Conservation (phyloP, 768 basidiomycete genomes). For the Symmetrospora coprosmae region DNA sequence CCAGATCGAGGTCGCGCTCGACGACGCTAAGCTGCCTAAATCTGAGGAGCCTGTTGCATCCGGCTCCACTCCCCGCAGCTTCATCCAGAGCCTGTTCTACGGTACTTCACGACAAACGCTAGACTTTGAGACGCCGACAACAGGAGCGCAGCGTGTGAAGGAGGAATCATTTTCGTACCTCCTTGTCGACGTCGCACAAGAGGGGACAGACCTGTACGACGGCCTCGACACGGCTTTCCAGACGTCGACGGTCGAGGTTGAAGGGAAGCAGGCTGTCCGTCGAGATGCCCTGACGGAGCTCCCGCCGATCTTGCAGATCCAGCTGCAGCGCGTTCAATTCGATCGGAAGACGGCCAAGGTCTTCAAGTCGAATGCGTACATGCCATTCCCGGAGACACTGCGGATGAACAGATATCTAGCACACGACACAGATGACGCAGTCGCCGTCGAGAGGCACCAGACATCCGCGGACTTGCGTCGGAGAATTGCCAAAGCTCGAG, state of each 20-base stretch:
- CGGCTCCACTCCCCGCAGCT: neutral
- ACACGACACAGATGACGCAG: conserved; percentile 42
- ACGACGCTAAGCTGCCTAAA: conserved; percentile 44
- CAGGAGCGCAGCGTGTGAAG: conserved; percentile 49
- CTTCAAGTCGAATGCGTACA: conserved; percentile 90
- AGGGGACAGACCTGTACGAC: conserved; percentile 82
- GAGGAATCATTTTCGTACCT: conserved; percentile 88
- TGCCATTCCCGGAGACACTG: conserved; percentile 73
- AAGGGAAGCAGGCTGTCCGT: conserved; percentile 73
- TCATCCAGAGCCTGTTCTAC: conserved; percentile 55
- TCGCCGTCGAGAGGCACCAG: conserved; percentile 55
- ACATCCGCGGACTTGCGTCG: conserved; percentile 56
- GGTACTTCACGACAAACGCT: conserved; percentile 62
- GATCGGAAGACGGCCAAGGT: conserved; percentile 79
- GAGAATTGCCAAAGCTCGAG: conserved; percentile 51
- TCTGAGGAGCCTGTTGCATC: neutral
- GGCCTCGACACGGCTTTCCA: conserved; percentile 83
- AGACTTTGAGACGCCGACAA: conserved; percentile 27
- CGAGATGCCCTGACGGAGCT: conserved; percentile 70
- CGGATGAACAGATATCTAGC: conserved; percentile 77
- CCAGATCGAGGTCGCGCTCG: conserved; percentile 77
- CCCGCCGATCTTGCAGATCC: conserved; percentile 83
- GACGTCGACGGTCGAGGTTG: conserved; percentile 59
- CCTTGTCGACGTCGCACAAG: conserved; percentile 80
- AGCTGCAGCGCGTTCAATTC: conserved; percentile 87